Base-by-base conservation (phyloP, 257 asterid genomes). In the Primulina huaijiensis region DNA sequence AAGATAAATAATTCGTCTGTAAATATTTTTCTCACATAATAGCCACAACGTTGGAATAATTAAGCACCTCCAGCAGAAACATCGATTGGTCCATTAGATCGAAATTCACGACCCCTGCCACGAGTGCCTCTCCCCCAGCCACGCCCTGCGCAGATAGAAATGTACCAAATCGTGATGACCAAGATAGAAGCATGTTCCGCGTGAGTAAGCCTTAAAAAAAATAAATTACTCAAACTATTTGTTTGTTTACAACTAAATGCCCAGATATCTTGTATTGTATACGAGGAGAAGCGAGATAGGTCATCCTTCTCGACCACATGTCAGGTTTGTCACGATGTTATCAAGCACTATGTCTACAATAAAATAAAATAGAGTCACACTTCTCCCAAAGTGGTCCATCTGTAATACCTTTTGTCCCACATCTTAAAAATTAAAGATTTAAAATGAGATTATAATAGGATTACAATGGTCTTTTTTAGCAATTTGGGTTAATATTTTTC, bases 41-140 rank as follows among this genome's bases (percentile, higher is more conserved):
- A 19, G 63, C 74, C 71, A 71, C 77, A 79, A 66, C 27, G 35
- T 65, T 59, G 38, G 60, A 76, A 64, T 78, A 74, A 72, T 75
- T 78, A 72, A 69, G 84, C 76, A 72, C 59, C 83, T 75, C 80
- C 80, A 19, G 80, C 84, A 56, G 77, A 40, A 56, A 72, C 82
- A 60, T 86, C 75, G 53, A 58, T 60, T 8, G 85, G 84, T 20
- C 85, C 96, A 19, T 88, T 86, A 8, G 87, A 67, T 75, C 95
- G 81, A 79, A 79, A 79, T 23, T 97, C 98, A 81, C 92, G 92
- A 35, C 90, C 98, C 78, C 92, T 75, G 10, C 93, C 95, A 75
- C 95, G 96, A 16, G 65, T 46, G 58, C 88, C 95, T 82, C 96
- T 79, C 3, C 92, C 91, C 74, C 95, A 92, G 27, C 93, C 97